Base-by-base conservation (phyloP, 2,329 filamentous ascomycete species). In the Stachybotrys chartarum region DNA sequence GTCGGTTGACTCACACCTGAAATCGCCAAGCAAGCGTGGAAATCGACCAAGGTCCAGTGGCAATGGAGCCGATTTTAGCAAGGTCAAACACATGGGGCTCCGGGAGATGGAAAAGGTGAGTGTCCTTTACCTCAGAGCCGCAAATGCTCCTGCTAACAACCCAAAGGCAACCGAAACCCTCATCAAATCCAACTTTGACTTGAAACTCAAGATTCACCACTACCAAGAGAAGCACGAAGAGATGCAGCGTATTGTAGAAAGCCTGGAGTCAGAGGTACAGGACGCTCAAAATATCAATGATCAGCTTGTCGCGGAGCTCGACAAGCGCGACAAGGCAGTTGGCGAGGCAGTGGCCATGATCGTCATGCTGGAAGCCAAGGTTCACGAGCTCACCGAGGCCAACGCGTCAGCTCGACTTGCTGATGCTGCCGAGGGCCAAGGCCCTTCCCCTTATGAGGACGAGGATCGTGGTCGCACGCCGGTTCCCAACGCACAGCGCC, bases 101-200 rank as follows among this genome's bases (percentile, higher is more conserved):
- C 85, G 86, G 64, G 85, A 88, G 61, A 84, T 87, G 74, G 86
- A 90, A 67, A 76, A 84, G 72, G 83, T 85, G 70, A 55, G 75
- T 58, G 18, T 3, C 24, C 11, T 31, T 50, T 50, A 50, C 10
- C 18, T 52, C 14, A 17, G 16, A 12, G 16, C 4, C 18, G 18
- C n/a, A 7, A 18, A 2, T 11, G 30, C 5, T 1, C n/a, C 12
- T 17, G 32, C 59, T 63, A 56, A 61, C 54, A 35, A 17, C 10
- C 47, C 50, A 48, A 3, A 87, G 79, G 82, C 85, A 54, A 72
- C 90, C 53, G 87, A 86, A 5, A 85, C 77, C 1, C 71, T 90
- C 24, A 84, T 86, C 67, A 91, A 91, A 66, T 83, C 89, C 70
- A 91, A 90, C 63, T 91, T 90, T 61, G 86, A 89, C 60, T 76